These are phyloP conservation scores for Colletotrichum zoysiae DNA, from an alignment of 2,329 filamentous ascomycete species.

Conservation along the genomic window DNA sequence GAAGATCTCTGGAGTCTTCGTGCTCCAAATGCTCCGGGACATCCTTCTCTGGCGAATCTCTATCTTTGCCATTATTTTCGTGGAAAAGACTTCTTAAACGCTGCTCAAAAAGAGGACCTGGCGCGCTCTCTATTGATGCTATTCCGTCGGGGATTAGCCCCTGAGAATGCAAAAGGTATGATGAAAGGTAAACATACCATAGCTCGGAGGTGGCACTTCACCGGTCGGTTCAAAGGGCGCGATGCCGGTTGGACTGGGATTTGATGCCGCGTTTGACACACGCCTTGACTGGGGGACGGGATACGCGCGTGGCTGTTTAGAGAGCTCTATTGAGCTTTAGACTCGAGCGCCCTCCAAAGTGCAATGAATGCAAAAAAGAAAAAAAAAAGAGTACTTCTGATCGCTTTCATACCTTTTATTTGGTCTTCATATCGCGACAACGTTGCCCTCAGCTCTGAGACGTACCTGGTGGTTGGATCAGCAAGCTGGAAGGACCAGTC, in stretches of 20 bases:
- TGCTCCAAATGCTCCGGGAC: slow-evolving; percentile 18
- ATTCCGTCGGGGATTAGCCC: not conserved
- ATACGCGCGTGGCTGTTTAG: slow-evolving; percentile 20
- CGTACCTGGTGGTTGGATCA: slow-evolving; percentile 20
- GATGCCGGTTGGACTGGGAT: slow-evolving; percentile 34
- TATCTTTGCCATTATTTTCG: slow-evolving; percentile 31
- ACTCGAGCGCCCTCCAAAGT: not conserved
- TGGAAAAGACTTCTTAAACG: slow-evolving; percentile 32
- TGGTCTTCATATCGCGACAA: slow-evolving; percentile 33
- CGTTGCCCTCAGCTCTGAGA: slow-evolving; percentile 33
- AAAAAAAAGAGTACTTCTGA: not conserved
- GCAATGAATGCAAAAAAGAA: no score
- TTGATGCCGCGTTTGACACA: slow-evolving; percentile 21
- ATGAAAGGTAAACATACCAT: slow-evolving; percentile 8
- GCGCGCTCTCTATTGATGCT: slow-evolving; percentile 38
- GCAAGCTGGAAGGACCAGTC: not conserved
- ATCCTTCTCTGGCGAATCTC: slow-evolving; percentile 28
- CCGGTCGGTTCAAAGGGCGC: slow-evolving; percentile 32
- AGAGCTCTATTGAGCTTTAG: slow-evolving; percentile 11
- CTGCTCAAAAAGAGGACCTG: slow-evolving; percentile 34
- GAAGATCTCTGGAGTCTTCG: slow-evolving; percentile 24
- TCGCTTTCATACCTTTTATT: slow-evolving; percentile 7
- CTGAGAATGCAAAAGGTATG: not conserved
- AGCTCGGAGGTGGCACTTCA: slow-evolving; percentile 37
- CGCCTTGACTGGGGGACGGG: slow-evolving; percentile 3